Base-by-base conservation (phyloP, 148 eudicot genomes). In the Rhododendron molle region DNA sequence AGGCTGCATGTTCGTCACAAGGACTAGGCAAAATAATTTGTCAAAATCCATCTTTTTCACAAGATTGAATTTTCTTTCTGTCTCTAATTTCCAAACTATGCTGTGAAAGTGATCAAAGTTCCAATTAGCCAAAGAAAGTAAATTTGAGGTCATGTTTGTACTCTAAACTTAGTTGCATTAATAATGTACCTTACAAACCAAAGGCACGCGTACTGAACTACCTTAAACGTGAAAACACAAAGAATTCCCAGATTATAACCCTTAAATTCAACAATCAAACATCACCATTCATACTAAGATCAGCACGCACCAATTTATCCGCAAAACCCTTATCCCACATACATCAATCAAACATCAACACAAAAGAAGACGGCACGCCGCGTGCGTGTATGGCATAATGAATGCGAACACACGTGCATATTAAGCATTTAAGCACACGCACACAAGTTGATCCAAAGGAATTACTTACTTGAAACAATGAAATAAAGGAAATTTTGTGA, bases 401-500 rank as follows among this genome's bases (percentile, higher is more conserved):
- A 28, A n/a, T 28, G 36, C 32, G 0, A 69, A 30, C 74, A 28
- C 7, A 69, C 38, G 71, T n/a, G 71, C 71, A 65, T n/a, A 26
- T 5, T 60, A 67, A 62, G 71, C n/a, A n/a, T 23, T 62, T 6
- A 5, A 60, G 9, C 67, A 1, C 67, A 60, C 26, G 20, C 30
- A 73, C 12, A 13, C 20, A 21, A 23, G 16, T 43, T 65, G 85
- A 67, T 28, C 18, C 58, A 83, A 21, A 69, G 32, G 62, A 56
- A 18, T 50, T 3, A 50, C 85, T 84, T 84, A 84, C 85, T 84
- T 52, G 85, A 50, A 28, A 18, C 73, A 28, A 65, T 12, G 72
- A 65, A 65, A 67, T 44, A 32, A 58, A 83, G 5, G 58, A 47
- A 69, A 21, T 26, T 30, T 69, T 9, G 6, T 20, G 13, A 23